Percentiles rank a stretch among this genome's conserved stretches.
Evolutionary conservation across 805 yeast species (phyloP).

Genomic region (Lachancea quebecensis): DNA sequence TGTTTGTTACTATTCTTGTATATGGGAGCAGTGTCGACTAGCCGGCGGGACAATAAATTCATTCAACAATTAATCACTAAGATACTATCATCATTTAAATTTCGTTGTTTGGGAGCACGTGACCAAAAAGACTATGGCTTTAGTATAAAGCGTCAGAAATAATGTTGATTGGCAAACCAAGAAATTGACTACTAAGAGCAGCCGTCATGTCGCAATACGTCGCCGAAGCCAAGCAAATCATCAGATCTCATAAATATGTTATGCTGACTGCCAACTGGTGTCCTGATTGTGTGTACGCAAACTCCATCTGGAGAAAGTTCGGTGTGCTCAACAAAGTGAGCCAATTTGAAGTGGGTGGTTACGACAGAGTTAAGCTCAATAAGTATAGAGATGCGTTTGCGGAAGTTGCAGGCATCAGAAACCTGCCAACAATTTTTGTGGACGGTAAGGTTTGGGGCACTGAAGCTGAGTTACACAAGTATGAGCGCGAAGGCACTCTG

Average conservation of each 20-base stretch:
- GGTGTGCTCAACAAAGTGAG: constrained; percentile 43
- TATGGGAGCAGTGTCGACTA: not conserved
- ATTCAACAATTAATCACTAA: too few relatives aligned
- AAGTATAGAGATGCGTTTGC: constrained; percentile 30
- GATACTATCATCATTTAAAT: too few relatives aligned
- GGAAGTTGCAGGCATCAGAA: constrained; percentile 28
- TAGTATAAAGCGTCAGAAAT: too few relatives aligned
- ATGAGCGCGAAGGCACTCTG: constrained; percentile 22
- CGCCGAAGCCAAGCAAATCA: constrained; percentile 40
- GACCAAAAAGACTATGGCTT: too few relatives aligned
- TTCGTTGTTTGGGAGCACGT: too few relatives aligned
- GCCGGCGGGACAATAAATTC: too few relatives aligned
- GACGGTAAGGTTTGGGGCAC: constrained; percentile 32
- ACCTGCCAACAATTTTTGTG: constrained; percentile 30
- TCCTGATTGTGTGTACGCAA: constrained; percentile 66
- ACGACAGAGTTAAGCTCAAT: constrained; percentile 22
- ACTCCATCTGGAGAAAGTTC: constrained; percentile 46
- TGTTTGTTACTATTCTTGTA: not conserved
- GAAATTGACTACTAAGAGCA: not conserved
- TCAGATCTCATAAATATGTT: constrained; percentile 41
- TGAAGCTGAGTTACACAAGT: constrained; percentile 26
- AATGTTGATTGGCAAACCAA: not conserved
- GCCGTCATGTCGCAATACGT: constrained; percentile 19
- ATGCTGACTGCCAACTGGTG: constrained; percentile 72
- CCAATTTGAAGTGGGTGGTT: constrained; percentile 42